Conservation (phyloP, 768 basidiomycete species). For the Cubamyces sp. region DNA sequence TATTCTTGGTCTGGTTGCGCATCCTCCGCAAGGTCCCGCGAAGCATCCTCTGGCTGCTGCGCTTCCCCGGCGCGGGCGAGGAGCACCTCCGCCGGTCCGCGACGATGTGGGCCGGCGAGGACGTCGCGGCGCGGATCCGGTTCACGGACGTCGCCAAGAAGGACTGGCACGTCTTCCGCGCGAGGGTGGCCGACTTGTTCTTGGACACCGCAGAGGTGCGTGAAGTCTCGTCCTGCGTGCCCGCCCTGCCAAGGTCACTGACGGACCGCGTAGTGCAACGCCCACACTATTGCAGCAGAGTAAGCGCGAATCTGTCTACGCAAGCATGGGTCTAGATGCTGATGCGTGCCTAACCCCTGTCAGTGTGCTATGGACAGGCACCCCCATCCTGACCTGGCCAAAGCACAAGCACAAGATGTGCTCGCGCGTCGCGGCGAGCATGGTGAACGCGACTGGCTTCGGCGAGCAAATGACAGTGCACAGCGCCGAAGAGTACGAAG, state of each 20-base stretch:
- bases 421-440: slow-evolving; percentile 53
- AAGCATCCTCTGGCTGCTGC: slow-evolving; percentile 57
- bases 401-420: slow-evolving; percentile 52
- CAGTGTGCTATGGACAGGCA: slow-evolving; percentile 56
- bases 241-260: not conserved
- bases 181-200: slow-evolving; percentile 52
- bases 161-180: slow-evolving; percentile 48
- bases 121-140: slow-evolving; percentile 48
- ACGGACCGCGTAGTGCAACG: slow-evolving; percentile 45
- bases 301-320: slow-evolving; percentile 30
- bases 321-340: slow-evolving; percentile 4
- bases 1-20: slow-evolving; percentile 53
- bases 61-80: slow-evolving; percentile 53
- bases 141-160: slow-evolving; percentile 55
- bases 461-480: slow-evolving; percentile 51
- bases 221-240: not conserved
- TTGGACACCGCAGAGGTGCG: slow-evolving; percentile 56
- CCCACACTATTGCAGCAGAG: slow-evolving; percentile 56
- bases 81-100: slow-evolving; percentile 48
- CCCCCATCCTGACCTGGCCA: slow-evolving; percentile 53
- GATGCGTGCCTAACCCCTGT: not conserved
- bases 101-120: slow-evolving; percentile 47
- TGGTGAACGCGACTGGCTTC: slow-evolving; percentile 51
- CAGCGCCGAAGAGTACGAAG: slow-evolving; percentile 49
- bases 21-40: slow-evolving; percentile 48